A percentile compares a stretch with the other conserved stretches of the same genome.
Conservation (phyloP, 139 green algal species). For the Coccomyxa sp. region DNA sequence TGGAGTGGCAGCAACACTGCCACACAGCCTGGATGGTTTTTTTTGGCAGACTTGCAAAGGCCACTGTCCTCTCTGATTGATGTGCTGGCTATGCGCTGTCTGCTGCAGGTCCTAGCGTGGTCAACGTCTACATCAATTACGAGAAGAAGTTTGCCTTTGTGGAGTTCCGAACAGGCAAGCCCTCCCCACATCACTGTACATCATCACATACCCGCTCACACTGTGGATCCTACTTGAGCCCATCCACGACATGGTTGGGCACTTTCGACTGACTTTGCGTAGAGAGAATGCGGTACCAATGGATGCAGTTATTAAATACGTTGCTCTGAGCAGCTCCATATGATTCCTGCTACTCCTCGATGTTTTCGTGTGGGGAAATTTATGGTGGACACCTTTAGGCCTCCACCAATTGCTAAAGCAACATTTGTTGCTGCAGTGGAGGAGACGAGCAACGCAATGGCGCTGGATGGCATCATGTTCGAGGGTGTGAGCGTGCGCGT, state of each 20-base stretch:
- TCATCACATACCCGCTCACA: background rate
- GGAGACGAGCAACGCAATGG: slow-evolving; percentile 90
- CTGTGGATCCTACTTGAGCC: background rate
- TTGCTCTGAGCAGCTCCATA: too few species aligned
- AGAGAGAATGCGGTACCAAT: too few species aligned
- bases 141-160: slow-evolving; percentile 99
- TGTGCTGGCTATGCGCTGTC: background rate
- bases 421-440: slow-evolving; percentile 53
- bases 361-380: too few species aligned
- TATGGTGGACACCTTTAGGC: too few species aligned
- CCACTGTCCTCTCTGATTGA: background rate
- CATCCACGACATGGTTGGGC: background rate
- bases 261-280: background rate
- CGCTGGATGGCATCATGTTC: slow-evolving; percentile 94
- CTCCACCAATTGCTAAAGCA: too few species aligned
- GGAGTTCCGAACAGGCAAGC: slow-evolving; percentile 84
- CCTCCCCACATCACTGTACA: background rate
- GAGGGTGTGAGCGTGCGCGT: slow-evolving; percentile 90
- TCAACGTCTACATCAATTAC: slow-evolving; percentile 98
- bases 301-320: too few species aligned
- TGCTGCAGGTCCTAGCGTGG: slow-evolving; percentile 71
- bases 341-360: too few species aligned
- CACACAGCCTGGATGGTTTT: too few species aligned
- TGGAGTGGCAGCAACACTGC: too few species aligned
- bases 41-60: background rate